Conservation (phyloP, 2,329 filamentous ascomycete species). For the Fusarium heterosporum region DNA sequence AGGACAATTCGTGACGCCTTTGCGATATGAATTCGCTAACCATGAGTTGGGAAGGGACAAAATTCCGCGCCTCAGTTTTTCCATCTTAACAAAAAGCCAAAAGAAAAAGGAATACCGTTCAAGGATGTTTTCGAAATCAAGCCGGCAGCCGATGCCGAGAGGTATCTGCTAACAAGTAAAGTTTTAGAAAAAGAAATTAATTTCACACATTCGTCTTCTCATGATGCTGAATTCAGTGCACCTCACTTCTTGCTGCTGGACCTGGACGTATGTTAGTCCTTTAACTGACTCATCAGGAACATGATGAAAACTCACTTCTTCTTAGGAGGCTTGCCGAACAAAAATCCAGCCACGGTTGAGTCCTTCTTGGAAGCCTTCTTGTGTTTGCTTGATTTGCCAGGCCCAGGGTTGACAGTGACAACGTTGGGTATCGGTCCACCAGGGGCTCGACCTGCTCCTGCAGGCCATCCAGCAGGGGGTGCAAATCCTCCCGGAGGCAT, state of each 20-base stretch:
- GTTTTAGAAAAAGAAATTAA: constrained; percentile 30
- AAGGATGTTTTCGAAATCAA: constrained; percentile 36
- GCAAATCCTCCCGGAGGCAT: constrained; percentile 29
- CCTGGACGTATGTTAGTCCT: constrained; percentile 24
- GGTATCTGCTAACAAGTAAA: constrained; percentile 47
- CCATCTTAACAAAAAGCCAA: constrained; percentile 23
- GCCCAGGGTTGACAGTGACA: constrained; percentile 37
- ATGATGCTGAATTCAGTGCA: constrained; percentile 11
- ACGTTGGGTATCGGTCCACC: constrained; percentile 33
- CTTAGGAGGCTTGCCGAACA: constrained; percentile 48
- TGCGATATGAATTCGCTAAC: constrained; percentile 43
- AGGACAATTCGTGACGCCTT: constrained; percentile 44
- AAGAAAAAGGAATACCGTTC: constrained; percentile 24
- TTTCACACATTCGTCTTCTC: constrained; percentile 40
- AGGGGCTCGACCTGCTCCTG: constrained; percentile 5
- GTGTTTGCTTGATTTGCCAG: constrained; percentile 37
- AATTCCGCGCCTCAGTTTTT: constrained; percentile 36
- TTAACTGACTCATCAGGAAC: not conserved
- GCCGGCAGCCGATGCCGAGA: constrained; percentile 38
- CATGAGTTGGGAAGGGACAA: constrained; percentile 37
- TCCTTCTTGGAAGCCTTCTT: constrained; percentile 40
- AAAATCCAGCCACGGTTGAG: constrained; percentile 42
- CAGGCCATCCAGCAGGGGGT: constrained; percentile 42
- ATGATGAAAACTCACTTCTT: constrained; percentile 47
- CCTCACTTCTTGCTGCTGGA: constrained; percentile 44